Conservation (phyloP, 2,329 filamentous ascomycete genomes). For the Tolypocladium ovalisporum region DNA sequence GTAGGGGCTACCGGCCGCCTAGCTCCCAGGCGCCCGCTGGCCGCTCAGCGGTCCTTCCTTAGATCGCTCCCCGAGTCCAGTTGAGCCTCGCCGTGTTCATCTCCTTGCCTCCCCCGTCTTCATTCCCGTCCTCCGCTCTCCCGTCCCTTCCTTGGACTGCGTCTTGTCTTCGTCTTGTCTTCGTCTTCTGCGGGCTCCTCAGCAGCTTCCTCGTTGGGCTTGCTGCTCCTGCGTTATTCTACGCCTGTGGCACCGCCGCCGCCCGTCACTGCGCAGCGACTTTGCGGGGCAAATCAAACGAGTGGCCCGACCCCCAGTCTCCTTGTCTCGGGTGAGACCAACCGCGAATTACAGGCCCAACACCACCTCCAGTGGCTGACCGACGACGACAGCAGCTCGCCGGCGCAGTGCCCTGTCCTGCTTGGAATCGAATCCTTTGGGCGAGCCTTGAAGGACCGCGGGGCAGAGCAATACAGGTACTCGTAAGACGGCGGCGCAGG, state of each 20-base stretch:
- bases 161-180: too few relatives aligned
- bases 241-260: background rate
- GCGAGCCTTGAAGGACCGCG: background rate
- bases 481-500: background rate
- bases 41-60: background rate
- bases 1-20: background rate
- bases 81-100: background rate
- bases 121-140: background rate
- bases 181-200: background rate
- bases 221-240: background rate
- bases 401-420: background rate
- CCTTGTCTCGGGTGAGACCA: conserved; percentile 4
- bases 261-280: background rate
- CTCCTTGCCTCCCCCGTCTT: background rate
- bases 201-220: background rate
- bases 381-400: background rate
- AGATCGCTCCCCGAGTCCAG: background rate
- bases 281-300: conserved; percentile 1
- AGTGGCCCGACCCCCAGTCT: background rate
- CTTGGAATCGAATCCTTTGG: background rate
- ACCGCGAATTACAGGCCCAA: background rate
- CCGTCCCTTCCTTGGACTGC: background rate
- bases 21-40: background rate
- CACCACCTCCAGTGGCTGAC: background rate
- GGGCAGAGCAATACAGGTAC: too few relatives aligned